Evolutionary conservation across 257 asterid genomes (phyloP).

Genomic region (Prunella vulgaris): DNA sequence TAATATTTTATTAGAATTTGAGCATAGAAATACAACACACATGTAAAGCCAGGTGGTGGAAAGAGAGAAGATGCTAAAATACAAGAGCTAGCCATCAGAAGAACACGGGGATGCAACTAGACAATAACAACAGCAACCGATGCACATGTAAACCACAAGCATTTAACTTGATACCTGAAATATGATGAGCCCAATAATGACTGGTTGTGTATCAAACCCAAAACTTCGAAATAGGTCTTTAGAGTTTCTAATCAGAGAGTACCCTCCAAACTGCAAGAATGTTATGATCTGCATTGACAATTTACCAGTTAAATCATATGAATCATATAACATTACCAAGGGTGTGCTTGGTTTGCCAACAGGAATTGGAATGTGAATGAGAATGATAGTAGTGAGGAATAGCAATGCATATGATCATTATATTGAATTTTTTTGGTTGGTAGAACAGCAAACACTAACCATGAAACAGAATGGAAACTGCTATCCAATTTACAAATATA

Average conservation of each 20-base stretch:
- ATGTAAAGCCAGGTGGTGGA: background rate
- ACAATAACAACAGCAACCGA: background rate
- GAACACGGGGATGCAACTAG: background rate
- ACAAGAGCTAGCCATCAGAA: background rate
- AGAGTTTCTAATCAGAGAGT: conserved; percentile 91
- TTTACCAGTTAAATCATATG: conserved; percentile 8
- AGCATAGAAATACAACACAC: too few species aligned
- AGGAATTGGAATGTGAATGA: too few species aligned
- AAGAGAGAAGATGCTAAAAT: background rate
- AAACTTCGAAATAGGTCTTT: conserved; percentile 91
- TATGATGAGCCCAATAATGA: conserved; percentile 90
- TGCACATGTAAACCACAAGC: conserved; percentile 5
- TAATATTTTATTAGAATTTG: too few species aligned
- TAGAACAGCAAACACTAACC: background rate
- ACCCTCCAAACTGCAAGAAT: conserved; percentile 91
- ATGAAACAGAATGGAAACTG: too few species aligned
- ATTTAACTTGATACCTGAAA: conserved; percentile 66
- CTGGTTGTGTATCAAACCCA: conserved; percentile 97
- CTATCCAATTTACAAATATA: background rate
- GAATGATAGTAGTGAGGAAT: too few species aligned
- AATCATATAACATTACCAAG: background rate
- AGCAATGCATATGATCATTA: too few species aligned
- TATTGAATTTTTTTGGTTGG: too few species aligned
- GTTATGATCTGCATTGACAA: conserved; percentile 68
- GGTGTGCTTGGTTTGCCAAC: too few species aligned